Conservation (phyloP, 2,329 filamentous ascomycete species). For the Colletotrichum phormii region DNA sequence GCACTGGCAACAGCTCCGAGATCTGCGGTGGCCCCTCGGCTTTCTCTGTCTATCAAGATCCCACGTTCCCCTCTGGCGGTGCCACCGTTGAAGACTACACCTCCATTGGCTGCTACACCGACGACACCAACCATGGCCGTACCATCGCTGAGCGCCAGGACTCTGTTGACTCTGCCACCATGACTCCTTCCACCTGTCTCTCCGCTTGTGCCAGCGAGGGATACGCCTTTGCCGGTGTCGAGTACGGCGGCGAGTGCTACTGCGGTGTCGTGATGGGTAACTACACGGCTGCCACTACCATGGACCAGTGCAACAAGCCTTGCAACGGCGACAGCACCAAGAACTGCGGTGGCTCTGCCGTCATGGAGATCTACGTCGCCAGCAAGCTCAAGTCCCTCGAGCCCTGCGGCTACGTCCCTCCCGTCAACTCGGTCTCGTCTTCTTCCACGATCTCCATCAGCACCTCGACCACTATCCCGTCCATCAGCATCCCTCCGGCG, state of each 20-base stretch:
- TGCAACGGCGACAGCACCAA: slow-evolving; percentile 61
- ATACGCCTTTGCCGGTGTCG: slow-evolving; percentile 61
- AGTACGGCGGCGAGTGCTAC: slow-evolving; percentile 58
- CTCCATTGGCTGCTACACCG: slow-evolving; percentile 71
- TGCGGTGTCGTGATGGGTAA: slow-evolving; percentile 66
- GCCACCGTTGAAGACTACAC: slow-evolving; percentile 64
- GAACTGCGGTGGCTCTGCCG: slow-evolving; percentile 56
- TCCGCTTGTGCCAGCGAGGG: slow-evolving; percentile 55
- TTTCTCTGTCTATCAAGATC: slow-evolving; percentile 62
- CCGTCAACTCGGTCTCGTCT: slow-evolving; percentile 38
- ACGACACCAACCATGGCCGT: slow-evolving; percentile 53
- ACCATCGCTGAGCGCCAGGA: slow-evolving; percentile 58
- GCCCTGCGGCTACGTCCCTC: slow-evolving; percentile 57
- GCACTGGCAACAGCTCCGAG: slow-evolving; percentile 58
- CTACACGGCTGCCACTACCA: slow-evolving; percentile 50
- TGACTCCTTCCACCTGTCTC: slow-evolving; percentile 58
- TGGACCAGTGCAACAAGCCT: slow-evolving; percentile 58
- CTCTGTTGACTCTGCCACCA: slow-evolving; percentile 46
- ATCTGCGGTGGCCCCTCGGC: slow-evolving; percentile 59
- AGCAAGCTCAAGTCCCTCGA: slow-evolving; percentile 61
- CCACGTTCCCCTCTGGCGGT: slow-evolving; percentile 57
- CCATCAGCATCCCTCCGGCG: slow-evolving; percentile 28
- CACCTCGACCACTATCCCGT: slow-evolving; percentile 29
- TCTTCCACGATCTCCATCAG: slow-evolving; percentile 33
- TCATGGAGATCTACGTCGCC: slow-evolving; percentile 60